Evolutionary conservation across 768 basidiomycete species (phyloP), one percentile per base, ranked within the genome.

Genomic region (Suillus hirtellus): DNA sequence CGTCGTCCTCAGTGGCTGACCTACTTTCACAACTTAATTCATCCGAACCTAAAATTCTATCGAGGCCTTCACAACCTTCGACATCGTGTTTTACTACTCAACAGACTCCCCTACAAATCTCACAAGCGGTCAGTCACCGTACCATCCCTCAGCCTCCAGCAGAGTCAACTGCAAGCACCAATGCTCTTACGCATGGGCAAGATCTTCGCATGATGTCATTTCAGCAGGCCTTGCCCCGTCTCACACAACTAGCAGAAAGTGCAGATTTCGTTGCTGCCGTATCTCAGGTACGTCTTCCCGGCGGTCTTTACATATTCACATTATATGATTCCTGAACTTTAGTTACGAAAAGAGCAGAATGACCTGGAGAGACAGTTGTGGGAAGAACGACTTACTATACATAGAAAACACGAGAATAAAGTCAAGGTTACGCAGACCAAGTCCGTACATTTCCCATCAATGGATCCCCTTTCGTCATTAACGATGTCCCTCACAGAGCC

Each of bases 291-390:
- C 42, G 75, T 66, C 34, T n/a, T 34, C 63, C 44, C 31, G 14
- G 40, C 17, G 35, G 7, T 55, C 31, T 47, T 61, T 60, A 31
- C 56, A 65, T 61, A 15, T 19, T 44, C 11, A 62, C 64, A 35
- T 66, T 38, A 64, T 60, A 69, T 43, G 17, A 60, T 59, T 21
- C 35, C 63, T 55, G 21, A 58, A 4, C 14, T 24, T 15, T 69
- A 92, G 92, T 78, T 95, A 69, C 89, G 86, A 73, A 74, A 82
- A 60, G 89, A 90, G 56, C 93, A 95, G 76, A 79, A 86, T 61
- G 78, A 80, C 27, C 77, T 93, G 40, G 93, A 95, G 73, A 81
- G 77, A 64, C 81, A 81, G 63, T 73, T 93, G 42, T 92, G 85
- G 86, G 80, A 84, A 63, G 90, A 90, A 67, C 81, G 93, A 60